Percentiles rank a stretch among this genome's conserved stretches.
These are phyloP conservation scores for Phytopythium boreale DNA, from an alignment of 352 stramenopile species.

Conservation along the genomic window DNA sequence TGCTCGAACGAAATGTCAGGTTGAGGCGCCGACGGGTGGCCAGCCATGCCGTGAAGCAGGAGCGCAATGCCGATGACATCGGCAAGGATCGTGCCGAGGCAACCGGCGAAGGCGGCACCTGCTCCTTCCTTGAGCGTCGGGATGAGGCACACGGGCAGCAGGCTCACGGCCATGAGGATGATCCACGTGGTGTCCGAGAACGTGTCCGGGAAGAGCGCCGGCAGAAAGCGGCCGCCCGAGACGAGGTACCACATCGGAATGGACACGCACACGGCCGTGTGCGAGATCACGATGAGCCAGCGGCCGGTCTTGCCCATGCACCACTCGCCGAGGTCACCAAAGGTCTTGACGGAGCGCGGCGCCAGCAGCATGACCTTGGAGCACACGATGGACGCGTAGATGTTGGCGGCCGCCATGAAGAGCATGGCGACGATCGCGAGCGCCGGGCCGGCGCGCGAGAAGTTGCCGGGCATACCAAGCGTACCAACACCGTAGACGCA, in stretches of 20 bases:
- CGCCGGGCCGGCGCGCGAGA: too few species aligned
- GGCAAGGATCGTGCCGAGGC: slow-evolving; percentile 35
- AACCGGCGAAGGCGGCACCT: slow-evolving; percentile 28
- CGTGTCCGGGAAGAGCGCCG: slow-evolving; percentile 27
- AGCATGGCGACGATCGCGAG: slow-evolving; percentile 30
- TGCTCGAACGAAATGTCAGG: slow-evolving; percentile 28
- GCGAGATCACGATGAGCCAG: slow-evolving; percentile 27
- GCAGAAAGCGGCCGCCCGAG: slow-evolving; percentile 27
- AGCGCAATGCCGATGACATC: slow-evolving; percentile 27
- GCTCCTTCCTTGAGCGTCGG: slow-evolving; percentile 40
- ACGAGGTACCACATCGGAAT: slow-evolving; percentile 37
- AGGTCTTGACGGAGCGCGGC: slow-evolving; percentile 35
- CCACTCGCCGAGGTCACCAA: slow-evolving; percentile 50
- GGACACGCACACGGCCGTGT: slow-evolving; percentile 29
- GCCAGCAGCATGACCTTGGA: slow-evolving; percentile 45
- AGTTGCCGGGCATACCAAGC: too few species aligned
- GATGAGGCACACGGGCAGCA: slow-evolving; percentile 35
- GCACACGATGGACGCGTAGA: slow-evolving; percentile 30
- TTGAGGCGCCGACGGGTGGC: slow-evolving; percentile 14
- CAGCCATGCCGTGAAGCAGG: slow-evolving; percentile 22
- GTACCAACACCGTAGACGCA: too few species aligned
- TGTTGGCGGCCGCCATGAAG: slow-evolving; percentile 43
- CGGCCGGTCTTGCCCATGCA: slow-evolving; percentile 33
- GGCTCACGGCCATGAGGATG: slow-evolving; percentile 32
- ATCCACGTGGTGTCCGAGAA: slow-evolving; percentile 36